Conservation (phyloP, 306 rosid species). For the Rosa rugosa region DNA sequence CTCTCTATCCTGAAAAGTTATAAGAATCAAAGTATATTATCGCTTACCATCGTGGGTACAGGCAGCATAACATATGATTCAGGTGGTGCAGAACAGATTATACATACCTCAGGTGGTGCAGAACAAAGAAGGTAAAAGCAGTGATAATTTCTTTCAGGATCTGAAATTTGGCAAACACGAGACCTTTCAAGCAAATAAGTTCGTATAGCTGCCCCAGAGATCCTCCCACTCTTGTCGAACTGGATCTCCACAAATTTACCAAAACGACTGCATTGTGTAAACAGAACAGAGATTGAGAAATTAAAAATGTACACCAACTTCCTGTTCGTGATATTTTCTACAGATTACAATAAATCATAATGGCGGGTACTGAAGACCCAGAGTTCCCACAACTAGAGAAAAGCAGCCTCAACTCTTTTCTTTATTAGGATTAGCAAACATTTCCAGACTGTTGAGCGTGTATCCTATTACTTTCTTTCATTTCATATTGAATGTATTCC, state of each 20-base stretch:
- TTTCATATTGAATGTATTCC: not conserved
- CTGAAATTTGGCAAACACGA: slow-evolving; percentile 96
- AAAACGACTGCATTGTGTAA: slow-evolving; percentile 88
- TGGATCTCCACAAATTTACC: slow-evolving; percentile 99
- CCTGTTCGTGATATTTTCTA: slow-evolving; percentile 3
- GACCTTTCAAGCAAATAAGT: slow-evolving; percentile 98
- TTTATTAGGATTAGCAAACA: not conserved
- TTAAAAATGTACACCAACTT: slow-evolving; percentile 14
- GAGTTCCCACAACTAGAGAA: slow-evolving; percentile 25
- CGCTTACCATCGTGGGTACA: slow-evolving; percentile 11
- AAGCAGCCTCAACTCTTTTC: slow-evolving; percentile 9
- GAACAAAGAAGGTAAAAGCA: slow-evolving; percentile 99
- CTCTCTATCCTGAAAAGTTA: slow-evolving; percentile 63
- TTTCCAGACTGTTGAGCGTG: not conserved
- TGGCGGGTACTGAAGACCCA: slow-evolving; percentile 14
- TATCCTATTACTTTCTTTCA: not conserved
- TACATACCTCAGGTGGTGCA: slow-evolving; percentile 86
- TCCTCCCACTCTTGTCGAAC: slow-evolving; percentile 98
- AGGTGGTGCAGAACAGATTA: slow-evolving; percentile 17
- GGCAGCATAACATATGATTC: slow-evolving; percentile 4
- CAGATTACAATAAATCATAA: slow-evolving; percentile 11
- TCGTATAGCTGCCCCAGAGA: slow-evolving; percentile 95
- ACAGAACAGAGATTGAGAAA: slow-evolving; percentile 31
- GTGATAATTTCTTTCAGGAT: slow-evolving; percentile 98
- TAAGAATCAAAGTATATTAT: not conserved